Conservation (phyloP, 1,284 basidiomycete species). For the Pterulicium gracile region DNA sequence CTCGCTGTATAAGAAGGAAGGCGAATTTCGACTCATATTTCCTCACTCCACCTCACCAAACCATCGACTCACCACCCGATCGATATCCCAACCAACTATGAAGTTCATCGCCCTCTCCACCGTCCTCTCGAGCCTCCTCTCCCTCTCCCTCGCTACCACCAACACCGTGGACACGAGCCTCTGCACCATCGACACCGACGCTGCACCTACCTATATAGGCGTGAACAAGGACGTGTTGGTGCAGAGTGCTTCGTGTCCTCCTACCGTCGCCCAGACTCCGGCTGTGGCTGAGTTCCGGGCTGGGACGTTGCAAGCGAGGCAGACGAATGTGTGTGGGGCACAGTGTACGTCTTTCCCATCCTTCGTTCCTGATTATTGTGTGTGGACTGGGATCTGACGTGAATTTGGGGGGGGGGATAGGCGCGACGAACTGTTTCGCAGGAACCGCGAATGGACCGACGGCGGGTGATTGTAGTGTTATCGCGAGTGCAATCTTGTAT, state of each 20-base stretch:
- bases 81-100: not conserved
- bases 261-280: slow-evolving; percentile 24
- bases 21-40: too few relatives aligned
- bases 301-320: slow-evolving; percentile 14
- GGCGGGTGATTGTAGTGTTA: slow-evolving; percentile 34
- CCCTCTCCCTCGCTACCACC: not conserved
- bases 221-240: slow-evolving; percentile 13
- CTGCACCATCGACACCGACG: not conserved
- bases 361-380: not conserved
- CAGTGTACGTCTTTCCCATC: slow-evolving; percentile 19
- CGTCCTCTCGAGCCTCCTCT: not conserved
- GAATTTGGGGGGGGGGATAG: slow-evolving; percentile 19
- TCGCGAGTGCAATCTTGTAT: slow-evolving; percentile 34
- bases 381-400: too few relatives aligned
- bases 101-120: not conserved
- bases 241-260: slow-evolving; percentile 13
- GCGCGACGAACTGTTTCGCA: slow-evolving; percentile 30
- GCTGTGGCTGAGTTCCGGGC: slow-evolving; percentile 17
- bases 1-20: too few relatives aligned
- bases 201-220: slow-evolving; percentile 9
- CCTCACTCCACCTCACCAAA: too few relatives aligned
- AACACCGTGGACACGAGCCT: not conserved
- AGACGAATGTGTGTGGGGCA: slow-evolving; percentile 29
- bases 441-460: slow-evolving; percentile 33
- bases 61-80: too few relatives aligned